phyloP scores from a whole-genome alignment of 2,329 filamentous ascomycete genomes.

The Penicillium polonicum region DNA sequence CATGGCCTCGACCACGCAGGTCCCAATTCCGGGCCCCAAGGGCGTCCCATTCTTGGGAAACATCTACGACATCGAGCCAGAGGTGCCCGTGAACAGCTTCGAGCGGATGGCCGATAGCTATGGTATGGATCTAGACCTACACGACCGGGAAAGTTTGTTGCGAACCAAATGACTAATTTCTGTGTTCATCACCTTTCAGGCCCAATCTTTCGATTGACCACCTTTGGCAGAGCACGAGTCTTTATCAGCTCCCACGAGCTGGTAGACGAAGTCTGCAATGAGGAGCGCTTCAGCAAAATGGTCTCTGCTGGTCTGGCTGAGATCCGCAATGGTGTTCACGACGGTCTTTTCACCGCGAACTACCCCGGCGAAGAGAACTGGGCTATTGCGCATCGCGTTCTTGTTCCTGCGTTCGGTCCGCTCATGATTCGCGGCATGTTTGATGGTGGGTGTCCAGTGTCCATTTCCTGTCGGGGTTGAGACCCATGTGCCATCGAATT shows the following conservation, averaged over 20 bases:
- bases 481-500: neutral
- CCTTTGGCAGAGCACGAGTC: constrained; percentile 49
- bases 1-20: constrained; percentile 20
- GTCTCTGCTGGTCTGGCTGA: constrained; percentile 53
- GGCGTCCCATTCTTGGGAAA: constrained; percentile 67
- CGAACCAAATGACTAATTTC: neutral
- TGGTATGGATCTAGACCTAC: constrained; percentile 47
- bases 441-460: constrained; percentile 28
- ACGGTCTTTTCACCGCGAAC: constrained; percentile 65
- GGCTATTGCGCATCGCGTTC: constrained; percentile 58
- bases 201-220: constrained; percentile 57
- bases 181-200: constrained; percentile 37
- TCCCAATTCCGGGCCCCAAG: constrained; percentile 61
- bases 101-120: constrained; percentile 62
- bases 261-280: constrained; percentile 63
- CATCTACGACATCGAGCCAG: constrained; percentile 60
- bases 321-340: constrained; percentile 60
- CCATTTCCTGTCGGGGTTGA: neutral
- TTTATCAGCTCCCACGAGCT: constrained; percentile 55
- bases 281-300: constrained; percentile 64
- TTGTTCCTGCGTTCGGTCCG: constrained; percentile 51
- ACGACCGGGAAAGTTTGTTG: neutral
- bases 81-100: constrained; percentile 58
- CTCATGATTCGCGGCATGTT: constrained; percentile 47
- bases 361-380: constrained; percentile 54